Percentiles rank a stretch among this genome's conserved stretches.
Evolutionary conservation across 495 filamentous ascomycete genomes (phyloP).

Genomic region (Neurospora sublineolata): DNA sequence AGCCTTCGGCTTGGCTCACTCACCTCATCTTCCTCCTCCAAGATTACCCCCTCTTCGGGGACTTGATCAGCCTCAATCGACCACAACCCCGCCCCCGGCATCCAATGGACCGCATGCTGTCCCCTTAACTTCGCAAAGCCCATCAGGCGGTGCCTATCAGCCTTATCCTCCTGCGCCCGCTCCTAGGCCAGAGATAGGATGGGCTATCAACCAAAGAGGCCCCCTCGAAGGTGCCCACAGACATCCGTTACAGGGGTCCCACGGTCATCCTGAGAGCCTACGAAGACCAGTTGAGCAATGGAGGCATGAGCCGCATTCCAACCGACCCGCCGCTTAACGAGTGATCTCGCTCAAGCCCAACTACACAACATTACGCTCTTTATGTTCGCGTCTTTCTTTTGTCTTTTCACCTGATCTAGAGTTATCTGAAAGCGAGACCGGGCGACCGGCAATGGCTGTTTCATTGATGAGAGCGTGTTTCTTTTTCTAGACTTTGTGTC

Average conservation of each 20-base stretch:
- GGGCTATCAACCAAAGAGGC: slow-evolving; percentile 29
- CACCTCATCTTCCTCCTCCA: slow-evolving; percentile 29
- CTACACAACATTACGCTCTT: not conserved
- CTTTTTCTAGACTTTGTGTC: not conserved
- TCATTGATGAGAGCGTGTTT: not conserved
- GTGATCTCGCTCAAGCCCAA: not conserved
- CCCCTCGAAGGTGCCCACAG: slow-evolving; percentile 14
- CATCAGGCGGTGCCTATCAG: slow-evolving; percentile 5
- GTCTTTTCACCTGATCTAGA: slow-evolving; percentile 5
- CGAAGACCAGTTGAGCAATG: slow-evolving; percentile 8
- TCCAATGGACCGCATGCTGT: slow-evolving; percentile 6
- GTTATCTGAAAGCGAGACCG: slow-evolving; percentile 18
- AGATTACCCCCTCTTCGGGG: slow-evolving; percentile 32
- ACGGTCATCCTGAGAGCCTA: slow-evolving; percentile 1
- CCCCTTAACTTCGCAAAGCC: slow-evolving; percentile 1
- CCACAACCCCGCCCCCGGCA: slow-evolving; percentile 16
- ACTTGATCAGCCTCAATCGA: slow-evolving; percentile 24
- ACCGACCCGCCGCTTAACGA: not conserved
- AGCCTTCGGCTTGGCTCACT: slow-evolving; percentile 25
- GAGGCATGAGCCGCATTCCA: not conserved
- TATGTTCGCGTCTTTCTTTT: not conserved
- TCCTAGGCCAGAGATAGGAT: slow-evolving; percentile 29
- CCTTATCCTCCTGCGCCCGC: slow-evolving; percentile 17
- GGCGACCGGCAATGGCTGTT: slow-evolving; percentile 24
- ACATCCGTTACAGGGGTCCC: not conserved